Evolutionary conservation across 2,329 filamentous ascomycete species (phyloP).

Genomic region (Aspergillus cejpii): DNA sequence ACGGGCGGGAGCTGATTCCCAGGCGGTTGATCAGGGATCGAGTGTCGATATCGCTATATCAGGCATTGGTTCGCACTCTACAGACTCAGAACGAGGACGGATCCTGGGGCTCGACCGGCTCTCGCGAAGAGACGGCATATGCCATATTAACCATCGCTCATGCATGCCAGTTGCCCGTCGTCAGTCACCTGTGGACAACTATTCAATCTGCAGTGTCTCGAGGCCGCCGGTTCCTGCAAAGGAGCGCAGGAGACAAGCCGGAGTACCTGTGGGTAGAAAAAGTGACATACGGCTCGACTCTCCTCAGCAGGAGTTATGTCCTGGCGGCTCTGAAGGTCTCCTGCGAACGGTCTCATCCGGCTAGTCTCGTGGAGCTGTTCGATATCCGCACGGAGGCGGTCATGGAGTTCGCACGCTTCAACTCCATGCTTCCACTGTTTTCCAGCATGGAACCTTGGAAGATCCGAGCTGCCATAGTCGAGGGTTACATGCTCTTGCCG

Average conservation of each 20-base stretch:
- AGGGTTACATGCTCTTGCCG: constrained; percentile 7
- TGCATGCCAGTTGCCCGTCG: not conserved
- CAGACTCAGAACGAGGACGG: constrained; percentile 10
- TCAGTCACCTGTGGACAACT: not conserved
- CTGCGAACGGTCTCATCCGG: constrained; percentile 12
- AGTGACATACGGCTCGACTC: constrained; percentile 17
- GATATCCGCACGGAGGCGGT: not conserved
- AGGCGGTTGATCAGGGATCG: not conserved
- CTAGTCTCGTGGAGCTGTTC: constrained; percentile 3
- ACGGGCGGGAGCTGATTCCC: constrained; percentile 3
- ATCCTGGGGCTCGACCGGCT: constrained; percentile 13
- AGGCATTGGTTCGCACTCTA: constrained; percentile 5
- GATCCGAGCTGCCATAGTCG: constrained; percentile 2
- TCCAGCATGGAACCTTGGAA: not conserved
- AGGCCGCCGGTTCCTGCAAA: not conserved
- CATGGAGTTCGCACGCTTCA: not conserved
- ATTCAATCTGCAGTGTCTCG: not conserved
- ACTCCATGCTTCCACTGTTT: constrained; percentile 4
- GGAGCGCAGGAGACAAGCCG: constrained; percentile 1
- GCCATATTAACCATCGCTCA: constrained; percentile 13
- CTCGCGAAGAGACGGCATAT: constrained; percentile 18
- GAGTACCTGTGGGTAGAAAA: constrained; percentile 21
- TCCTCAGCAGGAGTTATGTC: constrained; percentile 21
- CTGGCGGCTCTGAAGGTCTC: constrained; percentile 23
- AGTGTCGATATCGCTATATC: constrained; percentile 7